Evolutionary conservation across 2,329 filamentous ascomycete species (phyloP), one percentile per base, ranked within the genome.

Genomic region (Trichoderma polysporum): DNA sequence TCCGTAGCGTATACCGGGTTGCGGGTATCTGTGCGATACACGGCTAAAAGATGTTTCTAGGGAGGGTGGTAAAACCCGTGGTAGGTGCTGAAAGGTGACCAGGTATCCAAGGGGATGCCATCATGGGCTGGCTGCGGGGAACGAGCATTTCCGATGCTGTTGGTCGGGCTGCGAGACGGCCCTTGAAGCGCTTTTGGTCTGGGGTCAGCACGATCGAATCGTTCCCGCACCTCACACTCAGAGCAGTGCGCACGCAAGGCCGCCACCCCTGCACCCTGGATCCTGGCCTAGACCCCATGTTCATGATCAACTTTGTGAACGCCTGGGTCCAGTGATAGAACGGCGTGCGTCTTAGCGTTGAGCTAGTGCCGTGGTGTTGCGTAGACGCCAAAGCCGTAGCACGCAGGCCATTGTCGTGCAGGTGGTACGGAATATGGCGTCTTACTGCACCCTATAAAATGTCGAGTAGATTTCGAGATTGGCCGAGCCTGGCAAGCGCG

Each of bases 221-320:
- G 69, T 61, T 69, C 69, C 69, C 69, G 69, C 68, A 69, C 69
- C 68, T 66, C 68, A 68, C 69, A 70, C 69, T 68, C 69, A 61
- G 37, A 61, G 49, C 29, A 49, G 60, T 63, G 52, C 50, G 29
- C 66, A 58, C 66, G 57, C 66, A 58, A 57, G 49, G 52, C 59
- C 60, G 35, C 45, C 50, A 52, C 53, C 66, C 66, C 54, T 65
- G 62, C 52, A 56, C 35, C 37, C 27, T 29, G 15, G 35, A 35
- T 22, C 33, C 35, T 35, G 50, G 47, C 35, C 35, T 27, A 19
- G 22, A 31, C 41, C 59, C 66, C 60, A 65, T 68, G 60, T 52
- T n/a, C 58, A 35, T 63, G 65, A 67, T 63, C 47, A 62, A 15
- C 56, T 54, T 22, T 54, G 65, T 63, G 49, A 67, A 62, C 47